Percentiles rank a stretch among this genome's conserved stretches.
Evolutionary conservation across 768 basidiomycete genomes (phyloP).

Genomic region (Boletus pseudo-olivaceus): DNA sequence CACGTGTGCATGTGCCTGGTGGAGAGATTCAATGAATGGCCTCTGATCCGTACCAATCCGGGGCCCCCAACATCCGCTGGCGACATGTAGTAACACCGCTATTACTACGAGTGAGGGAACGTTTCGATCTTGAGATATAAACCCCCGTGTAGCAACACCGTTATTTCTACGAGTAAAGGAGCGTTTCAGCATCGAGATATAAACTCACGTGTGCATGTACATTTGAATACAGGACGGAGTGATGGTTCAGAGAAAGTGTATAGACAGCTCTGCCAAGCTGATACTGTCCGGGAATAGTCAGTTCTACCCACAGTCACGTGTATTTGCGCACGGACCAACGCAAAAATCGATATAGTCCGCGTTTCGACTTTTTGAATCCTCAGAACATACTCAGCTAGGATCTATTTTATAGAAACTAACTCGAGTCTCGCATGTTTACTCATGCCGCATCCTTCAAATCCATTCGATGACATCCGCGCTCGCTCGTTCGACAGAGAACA

Average conservation of each 20-base stretch:
- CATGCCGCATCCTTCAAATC: conserved; percentile 71
- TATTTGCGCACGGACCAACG: conserved; percentile 34
- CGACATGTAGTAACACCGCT: conserved; percentile 46
- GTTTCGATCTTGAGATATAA: not conserved
- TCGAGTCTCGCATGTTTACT: conserved; percentile 77
- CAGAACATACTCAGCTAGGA: conserved; percentile 80
- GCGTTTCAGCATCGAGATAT: not conserved
- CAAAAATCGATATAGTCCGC: conserved; percentile 32
- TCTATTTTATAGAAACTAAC: conserved; percentile 79
- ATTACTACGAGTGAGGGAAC: not conserved
- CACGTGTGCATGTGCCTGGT: not conserved
- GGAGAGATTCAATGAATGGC: too few relatives aligned
- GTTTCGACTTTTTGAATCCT: conserved; percentile 28
- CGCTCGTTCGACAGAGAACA: conserved; percentile 70
- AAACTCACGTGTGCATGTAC: conserved; percentile 25
- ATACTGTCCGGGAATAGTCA: too few relatives aligned
- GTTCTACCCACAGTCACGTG: conserved; percentile 20
- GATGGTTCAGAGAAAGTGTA: conserved; percentile 27
- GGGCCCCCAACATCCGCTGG: not conserved
- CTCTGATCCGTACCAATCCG: not conserved
- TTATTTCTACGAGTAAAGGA: not conserved
- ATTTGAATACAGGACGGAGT: conserved; percentile 48
- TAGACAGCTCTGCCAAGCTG: conserved; percentile 14
- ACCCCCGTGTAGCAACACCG: conserved; percentile 20
- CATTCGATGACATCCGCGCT: conserved; percentile 65